Percentiles rank a stretch among this genome's conserved stretches.
Conservation (phyloP, 306 rosid species). For the Prunus salicina region DNA sequence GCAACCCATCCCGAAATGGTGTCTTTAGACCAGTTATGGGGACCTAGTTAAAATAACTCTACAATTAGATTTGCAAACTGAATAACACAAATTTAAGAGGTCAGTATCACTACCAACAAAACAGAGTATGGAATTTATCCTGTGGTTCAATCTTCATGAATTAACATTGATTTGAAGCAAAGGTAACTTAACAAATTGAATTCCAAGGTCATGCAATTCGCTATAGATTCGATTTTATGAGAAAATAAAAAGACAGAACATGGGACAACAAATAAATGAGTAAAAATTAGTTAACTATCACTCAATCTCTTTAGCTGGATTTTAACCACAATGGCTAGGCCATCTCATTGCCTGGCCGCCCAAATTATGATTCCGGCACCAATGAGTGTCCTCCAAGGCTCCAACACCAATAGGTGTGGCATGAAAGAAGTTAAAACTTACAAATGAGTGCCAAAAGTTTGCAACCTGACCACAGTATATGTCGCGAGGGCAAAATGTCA, state of each 20-base stretch:
- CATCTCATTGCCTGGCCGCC: not conserved
- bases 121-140: not conserved
- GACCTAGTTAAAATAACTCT: conserved; percentile 48
- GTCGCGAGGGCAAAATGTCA: not conserved
- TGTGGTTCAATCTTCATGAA: not conserved
- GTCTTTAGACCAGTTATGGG: conserved; percentile 77
- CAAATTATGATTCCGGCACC: not conserved
- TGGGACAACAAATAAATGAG: not conserved
- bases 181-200: not conserved
- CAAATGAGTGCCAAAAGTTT: not conserved
- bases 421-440: conserved; percentile 2
- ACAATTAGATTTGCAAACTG: conserved; percentile 27
- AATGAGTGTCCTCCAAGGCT: not conserved
- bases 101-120: not conserved
- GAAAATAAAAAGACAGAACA: not conserved
- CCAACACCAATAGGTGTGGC: not conserved
- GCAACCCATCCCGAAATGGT: conserved; percentile 89
- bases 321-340: not conserved
- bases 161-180: conserved; percentile 1
- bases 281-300: not conserved
- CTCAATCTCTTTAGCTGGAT: too few relatives aligned
- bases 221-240: not conserved
- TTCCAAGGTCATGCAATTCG: not conserved
- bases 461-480: not conserved
- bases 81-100: too few relatives aligned